Percentiles rank a stretch among this genome's conserved stretches.
Evolutionary conservation across 805 yeast species (phyloP).

Genomic region (Myxozyma melibiosi): DNA sequence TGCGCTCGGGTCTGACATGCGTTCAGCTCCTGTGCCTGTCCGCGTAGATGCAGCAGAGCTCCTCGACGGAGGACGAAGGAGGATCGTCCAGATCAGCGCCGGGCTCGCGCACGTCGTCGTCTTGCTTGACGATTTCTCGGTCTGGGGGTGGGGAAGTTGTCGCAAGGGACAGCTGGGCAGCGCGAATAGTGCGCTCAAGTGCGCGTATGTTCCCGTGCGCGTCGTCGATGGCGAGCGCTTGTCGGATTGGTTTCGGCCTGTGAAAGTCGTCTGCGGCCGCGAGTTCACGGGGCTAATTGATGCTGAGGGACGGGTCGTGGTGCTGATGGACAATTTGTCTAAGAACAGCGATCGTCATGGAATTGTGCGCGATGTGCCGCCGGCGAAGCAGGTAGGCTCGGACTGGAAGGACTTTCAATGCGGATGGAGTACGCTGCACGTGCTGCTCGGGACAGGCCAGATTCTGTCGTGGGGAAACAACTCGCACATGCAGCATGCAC

Average conservation of each 20-base stretch:
- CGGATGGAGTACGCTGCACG: constrained; percentile 84
- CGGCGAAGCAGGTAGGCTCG: background rate
- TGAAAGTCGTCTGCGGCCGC: constrained; percentile 52
- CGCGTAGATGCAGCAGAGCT: too few relatives aligned
- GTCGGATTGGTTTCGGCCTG: background rate
- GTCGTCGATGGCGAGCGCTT: background rate
- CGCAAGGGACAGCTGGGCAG: constrained; percentile 58
- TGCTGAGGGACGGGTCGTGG: constrained; percentile 27
- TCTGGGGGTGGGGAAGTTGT: constrained; percentile 70
- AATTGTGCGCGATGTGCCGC: background rate
- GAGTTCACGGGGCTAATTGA: constrained; percentile 54
- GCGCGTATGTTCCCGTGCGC: constrained; percentile 6
- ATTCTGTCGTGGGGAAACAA: constrained; percentile 69
- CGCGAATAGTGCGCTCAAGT: constrained; percentile 17
- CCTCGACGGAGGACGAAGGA: too few relatives aligned
- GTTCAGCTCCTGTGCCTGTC: constrained; percentile 23
- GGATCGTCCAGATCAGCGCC: constrained; percentile 33
- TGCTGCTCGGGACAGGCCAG: constrained; percentile 38
- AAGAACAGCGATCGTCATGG: constrained; percentile 5
- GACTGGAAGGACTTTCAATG: constrained; percentile 42
- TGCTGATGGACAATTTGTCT: background rate
- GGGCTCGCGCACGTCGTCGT: constrained; percentile 44
- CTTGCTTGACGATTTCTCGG: constrained; percentile 44
- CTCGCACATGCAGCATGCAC: constrained; percentile 67
- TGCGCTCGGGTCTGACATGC: constrained; percentile 51